Base-by-base conservation (phyloP, 2,329 filamentous ascomycete species). In the Fonsecaea pedrosoi region DNA sequence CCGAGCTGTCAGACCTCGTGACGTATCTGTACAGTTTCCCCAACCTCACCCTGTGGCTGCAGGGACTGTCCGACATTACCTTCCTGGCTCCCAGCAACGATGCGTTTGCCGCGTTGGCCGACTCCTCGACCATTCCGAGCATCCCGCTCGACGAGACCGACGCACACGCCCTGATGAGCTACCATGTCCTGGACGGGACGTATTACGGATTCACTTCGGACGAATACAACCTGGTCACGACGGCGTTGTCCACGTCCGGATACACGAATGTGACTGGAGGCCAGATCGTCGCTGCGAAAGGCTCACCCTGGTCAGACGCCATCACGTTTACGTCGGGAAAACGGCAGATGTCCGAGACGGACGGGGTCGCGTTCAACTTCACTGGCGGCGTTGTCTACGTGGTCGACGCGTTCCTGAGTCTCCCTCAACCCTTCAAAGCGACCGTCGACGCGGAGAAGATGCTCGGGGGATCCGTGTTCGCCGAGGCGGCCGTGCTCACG, bases 261-360 rank as follows among this genome's bases (percentile, higher is more conserved):
- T 89, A 83, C 73, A 78, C 83, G 67, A 87, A 87, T 61, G 82
- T 89, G 15, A 86, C 84, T 3, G 84, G 82, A 37, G 86, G 86
- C 1, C 87, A 89, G 74, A 79, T 84, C 8, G 82, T 89, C 6
- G 62, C 62, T 4, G 62, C 62, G 30, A 55, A 60, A 42, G 53
- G 32, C 10, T 65, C 62, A 7, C n/a, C 56, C 5, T 50, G 48
- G 32, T 54, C 62, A 13, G 56, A 54, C 10, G 57, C 53, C 5
- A 53, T 58, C 5, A 42, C 50, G 3, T 68, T 68, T 40, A 50
- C 34, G 12, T 68, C 66, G 4, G 66, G 66, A 3, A 42, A 62
- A 4, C 56, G n/a, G 3, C 35, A 58, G 4, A 38, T n/a, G 18
- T 64, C 66, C 13, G 48, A 48, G 18, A 54, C 54, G 21, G 25